These are phyloP conservation scores for Licmophora abbreviata DNA, from an alignment of 108 stramenopile species.

Conservation along the genomic window DNA sequence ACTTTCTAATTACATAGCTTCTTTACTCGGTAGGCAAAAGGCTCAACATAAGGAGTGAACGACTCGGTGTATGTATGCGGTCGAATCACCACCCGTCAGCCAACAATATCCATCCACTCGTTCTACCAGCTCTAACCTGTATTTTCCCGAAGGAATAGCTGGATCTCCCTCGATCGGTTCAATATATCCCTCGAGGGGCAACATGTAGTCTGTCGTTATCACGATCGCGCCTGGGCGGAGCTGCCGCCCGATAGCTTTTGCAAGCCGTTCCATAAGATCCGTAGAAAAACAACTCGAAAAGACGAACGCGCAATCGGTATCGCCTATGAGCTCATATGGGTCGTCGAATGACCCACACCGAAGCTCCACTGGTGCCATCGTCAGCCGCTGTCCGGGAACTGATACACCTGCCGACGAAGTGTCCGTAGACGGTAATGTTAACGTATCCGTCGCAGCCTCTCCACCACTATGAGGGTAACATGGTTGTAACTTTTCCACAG, in stretches of 20 bases:
- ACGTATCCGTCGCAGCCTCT: not conserved
- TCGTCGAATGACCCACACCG: constrained; percentile 30
- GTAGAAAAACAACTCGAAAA: constrained; percentile 39
- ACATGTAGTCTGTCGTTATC: constrained; percentile 37
- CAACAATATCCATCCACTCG: constrained; percentile 37
- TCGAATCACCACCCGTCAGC: constrained; percentile 33
- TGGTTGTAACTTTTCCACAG: constrained; percentile 4
- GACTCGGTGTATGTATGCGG: constrained; percentile 38
- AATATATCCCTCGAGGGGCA: constrained; percentile 17
- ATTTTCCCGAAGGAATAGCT: constrained; percentile 25
- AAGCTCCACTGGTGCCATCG: constrained; percentile 31
- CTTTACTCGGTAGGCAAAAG: too few species aligned
- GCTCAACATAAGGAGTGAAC: constrained; percentile 4
- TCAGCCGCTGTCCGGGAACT: too few species aligned
- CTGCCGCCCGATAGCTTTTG: constrained; percentile 33
- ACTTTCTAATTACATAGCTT: too few species aligned
- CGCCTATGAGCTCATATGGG: constrained; percentile 32
- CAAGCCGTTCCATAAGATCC: constrained; percentile 18
- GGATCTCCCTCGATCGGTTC: constrained; percentile 22
- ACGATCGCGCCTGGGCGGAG: constrained; percentile 35
- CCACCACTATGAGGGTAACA: not conserved
- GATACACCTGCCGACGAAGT: not conserved
- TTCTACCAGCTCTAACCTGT: constrained; percentile 30
- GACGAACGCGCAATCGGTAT: constrained; percentile 36
- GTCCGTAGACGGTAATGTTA: not conserved